Percentiles rank a stretch among this genome's conserved stretches.
These are phyloP conservation scores for Pichia phayaonensis DNA, from an alignment of 805 yeast species.

Conservation along the genomic window DNA sequence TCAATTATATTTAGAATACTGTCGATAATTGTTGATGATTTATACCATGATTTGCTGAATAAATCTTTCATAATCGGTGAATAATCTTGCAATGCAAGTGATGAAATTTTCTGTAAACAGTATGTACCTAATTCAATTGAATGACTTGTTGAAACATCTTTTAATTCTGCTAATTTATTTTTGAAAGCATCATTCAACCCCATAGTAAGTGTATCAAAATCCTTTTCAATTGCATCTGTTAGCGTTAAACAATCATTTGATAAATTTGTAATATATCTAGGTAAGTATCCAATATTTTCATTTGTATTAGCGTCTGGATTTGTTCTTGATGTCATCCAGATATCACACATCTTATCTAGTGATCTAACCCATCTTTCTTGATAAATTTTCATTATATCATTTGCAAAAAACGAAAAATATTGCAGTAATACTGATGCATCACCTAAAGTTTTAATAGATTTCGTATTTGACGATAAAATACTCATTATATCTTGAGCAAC, in stretches of 20 bases:
- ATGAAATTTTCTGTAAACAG: slow-evolving; percentile 22
- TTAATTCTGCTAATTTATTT: slow-evolving; percentile 15
- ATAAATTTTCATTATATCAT: slow-evolving; percentile 16
- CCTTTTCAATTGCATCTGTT: slow-evolving; percentile 24
- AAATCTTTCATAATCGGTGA: slow-evolving; percentile 18
- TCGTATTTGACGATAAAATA: slow-evolving; percentile 22
- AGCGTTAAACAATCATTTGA: slow-evolving; percentile 27
- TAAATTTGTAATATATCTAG: slow-evolving; percentile 24
- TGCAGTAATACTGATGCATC: slow-evolving; percentile 23
- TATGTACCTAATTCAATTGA: slow-evolving; percentile 21
- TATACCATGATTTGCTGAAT: slow-evolving; percentile 26
- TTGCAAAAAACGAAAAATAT: slow-evolving; percentile 19
- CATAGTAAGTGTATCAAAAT: slow-evolving; percentile 15
- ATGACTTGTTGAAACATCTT: slow-evolving; percentile 16
- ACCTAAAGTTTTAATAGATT: slow-evolving; percentile 33
- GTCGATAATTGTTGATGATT: slow-evolving; percentile 20
- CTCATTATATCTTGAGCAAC: slow-evolving; percentile 22
- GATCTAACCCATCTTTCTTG: slow-evolving; percentile 17
- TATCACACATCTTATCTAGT: slow-evolving; percentile 13
- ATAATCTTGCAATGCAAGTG: slow-evolving; percentile 21
- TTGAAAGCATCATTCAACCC: slow-evolving; percentile 20
- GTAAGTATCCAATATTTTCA: slow-evolving; percentile 21
- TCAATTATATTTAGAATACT: slow-evolving; percentile 22
- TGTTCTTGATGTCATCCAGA: slow-evolving; percentile 10
- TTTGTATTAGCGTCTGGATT: not conserved